Conservation (phyloP, 2,329 filamentous ascomycete genomes). For the Botrytis hyacinthi region DNA sequence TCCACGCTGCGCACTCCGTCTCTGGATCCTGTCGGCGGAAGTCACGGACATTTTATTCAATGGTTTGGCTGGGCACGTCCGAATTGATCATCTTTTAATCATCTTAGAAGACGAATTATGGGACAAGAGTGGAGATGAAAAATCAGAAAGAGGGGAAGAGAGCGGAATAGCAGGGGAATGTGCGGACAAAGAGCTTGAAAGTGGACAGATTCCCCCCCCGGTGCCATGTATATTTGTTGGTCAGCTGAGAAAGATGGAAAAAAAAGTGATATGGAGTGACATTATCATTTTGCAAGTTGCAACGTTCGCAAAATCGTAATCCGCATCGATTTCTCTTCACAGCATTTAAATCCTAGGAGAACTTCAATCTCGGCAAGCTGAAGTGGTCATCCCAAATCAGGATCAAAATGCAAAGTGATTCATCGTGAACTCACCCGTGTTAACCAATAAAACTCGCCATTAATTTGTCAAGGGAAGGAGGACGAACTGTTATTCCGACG, state of each 20-base stretch:
- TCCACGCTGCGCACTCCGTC: background rate
- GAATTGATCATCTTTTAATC: conserved; percentile 7
- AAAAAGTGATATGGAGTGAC: conserved; percentile 18
- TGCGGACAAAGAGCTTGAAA: conserved; percentile 15
- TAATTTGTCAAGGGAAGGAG: background rate
- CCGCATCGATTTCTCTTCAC: conserved; percentile 15
- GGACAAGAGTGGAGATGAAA: conserved; percentile 20
- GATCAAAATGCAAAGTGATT: conserved; percentile 11
- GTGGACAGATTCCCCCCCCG: conserved; percentile 9
- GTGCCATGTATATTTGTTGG: conserved; percentile 7
- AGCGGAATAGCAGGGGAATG: conserved; percentile 11
- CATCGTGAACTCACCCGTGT: conserved; percentile 7
- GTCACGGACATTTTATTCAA: conserved; percentile 12
- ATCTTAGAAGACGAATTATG: conserved; percentile 22
- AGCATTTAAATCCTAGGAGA: conserved; percentile 12
- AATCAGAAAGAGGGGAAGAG: conserved; percentile 9
- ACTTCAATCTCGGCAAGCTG: conserved; percentile 21
- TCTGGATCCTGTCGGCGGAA: conserved; percentile 10
- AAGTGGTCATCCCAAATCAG: conserved; percentile 8
- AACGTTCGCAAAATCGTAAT: conserved; percentile 2
- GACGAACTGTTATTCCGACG: conserved; percentile 17
- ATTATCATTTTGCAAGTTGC: conserved; percentile 8
- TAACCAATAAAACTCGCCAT: conserved; percentile 9
- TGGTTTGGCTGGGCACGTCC: background rate
- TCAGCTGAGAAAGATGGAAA: conserved; percentile 18